phyloP scores from a whole-genome alignment of 208 protist species.

The Porcisia deanei region DNA sequence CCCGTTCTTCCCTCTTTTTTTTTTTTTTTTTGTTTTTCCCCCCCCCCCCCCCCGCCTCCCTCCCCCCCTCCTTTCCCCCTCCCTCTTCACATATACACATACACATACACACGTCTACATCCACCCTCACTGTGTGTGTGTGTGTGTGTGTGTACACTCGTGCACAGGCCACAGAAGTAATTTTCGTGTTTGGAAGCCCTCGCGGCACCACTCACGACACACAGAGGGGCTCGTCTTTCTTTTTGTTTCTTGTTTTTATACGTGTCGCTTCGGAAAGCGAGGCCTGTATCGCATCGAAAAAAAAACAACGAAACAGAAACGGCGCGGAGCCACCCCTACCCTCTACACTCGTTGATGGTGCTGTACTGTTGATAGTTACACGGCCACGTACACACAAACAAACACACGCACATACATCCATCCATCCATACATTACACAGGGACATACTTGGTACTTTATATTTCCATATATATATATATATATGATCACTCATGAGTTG shows the following conservation, averaged over 20 bases:
- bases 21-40: neutral
- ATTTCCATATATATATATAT: slow-evolving; percentile 18
- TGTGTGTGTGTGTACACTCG: neutral
- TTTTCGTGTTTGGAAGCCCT: too few relatives aligned
- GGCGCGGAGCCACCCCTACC: too few relatives aligned
- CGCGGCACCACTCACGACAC: too few relatives aligned
- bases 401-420: neutral
- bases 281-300: too few relatives aligned
- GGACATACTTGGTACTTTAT: too few relatives aligned
- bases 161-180: neutral
- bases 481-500: slow-evolving; percentile 18
- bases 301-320: too few relatives aligned
- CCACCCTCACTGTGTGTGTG: neutral
- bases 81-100: neutral
- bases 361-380: neutral
- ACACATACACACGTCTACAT: neutral
- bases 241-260: too few relatives aligned
- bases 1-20: neutral
- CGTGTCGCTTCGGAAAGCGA: too few relatives aligned
- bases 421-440: neutral
- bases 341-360: too few relatives aligned
- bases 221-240: too few relatives aligned
- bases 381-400: neutral
- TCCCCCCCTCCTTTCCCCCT: neutral
- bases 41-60: neutral